Base-by-base conservation (phyloP, 225 moss, liverwort and hornwort species). In the Pseudisothecium myosuroides region DNA sequence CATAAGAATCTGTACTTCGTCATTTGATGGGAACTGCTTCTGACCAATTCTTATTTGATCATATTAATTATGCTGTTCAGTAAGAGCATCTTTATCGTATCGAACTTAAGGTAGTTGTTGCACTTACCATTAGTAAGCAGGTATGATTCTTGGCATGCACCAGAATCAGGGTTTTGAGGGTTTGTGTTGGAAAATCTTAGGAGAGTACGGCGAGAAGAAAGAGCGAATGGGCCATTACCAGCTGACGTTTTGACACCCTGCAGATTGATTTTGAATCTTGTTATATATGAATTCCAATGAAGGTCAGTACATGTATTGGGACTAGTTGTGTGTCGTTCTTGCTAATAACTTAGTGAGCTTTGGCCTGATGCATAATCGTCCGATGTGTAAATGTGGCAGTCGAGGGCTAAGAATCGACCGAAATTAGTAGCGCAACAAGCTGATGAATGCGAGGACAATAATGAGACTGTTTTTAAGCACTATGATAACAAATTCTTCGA, bases 81-180 rank as follows among this genome's bases (percentile, higher is more conserved):
- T 74, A 31, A 52, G 54, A 81, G 63, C 80, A 75, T 87, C 43
- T 84, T 87, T 62, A 63, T 50, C 23, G 24, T 68, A n/a, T 85
- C 41, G 18, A 83, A 84, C 52, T 72, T 76, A 81, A 80, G 36
- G 39, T 85, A 63, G 84, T 84, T 88, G 78, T 80, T 69, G 89
- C 81, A 89, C 85, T 89, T 87, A 92, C 92, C 67, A 92, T 85
- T 92, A 77, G 92, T 93, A 88, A 88, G 91, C 83, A 88, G 86
- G 77, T 84, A 80, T 82, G 91, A 83, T 93, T 91, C 93, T 93
- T 93, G 93, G 93, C 93, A 61, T 91, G 91, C 91, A 89, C 85
- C 87, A 65, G 85, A 63, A 50, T 89, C 65, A 47, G 60, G 83
- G 61, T 78, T 88, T 88, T 77, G 62, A 81, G 83, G 54, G 67